Percentiles rank a stretch among this genome's conserved stretches.
Conservation (phyloP, 306 rosid species). For the Malus sylvestris region DNA sequence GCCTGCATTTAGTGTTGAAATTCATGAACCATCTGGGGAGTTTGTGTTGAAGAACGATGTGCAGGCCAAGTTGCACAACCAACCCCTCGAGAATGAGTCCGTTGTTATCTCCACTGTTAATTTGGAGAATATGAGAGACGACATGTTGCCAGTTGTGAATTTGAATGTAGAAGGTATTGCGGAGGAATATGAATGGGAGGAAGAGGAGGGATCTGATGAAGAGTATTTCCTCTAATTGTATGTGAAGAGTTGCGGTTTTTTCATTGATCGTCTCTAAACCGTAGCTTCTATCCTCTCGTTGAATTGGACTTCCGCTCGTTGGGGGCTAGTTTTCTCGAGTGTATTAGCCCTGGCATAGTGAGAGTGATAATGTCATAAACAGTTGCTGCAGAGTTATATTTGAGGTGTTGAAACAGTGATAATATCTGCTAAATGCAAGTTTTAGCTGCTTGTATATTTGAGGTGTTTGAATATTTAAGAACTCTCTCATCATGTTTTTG, state of each 20-base stretch:
- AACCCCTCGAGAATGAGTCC: constrained; percentile 22
- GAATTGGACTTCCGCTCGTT: not conserved
- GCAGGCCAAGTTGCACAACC: constrained; percentile 14
- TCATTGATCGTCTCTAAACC: not conserved
- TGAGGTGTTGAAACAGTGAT: not conserved
- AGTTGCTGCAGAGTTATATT: not conserved
- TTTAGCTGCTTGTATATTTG: not conserved
- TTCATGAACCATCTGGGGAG: constrained; percentile 46
- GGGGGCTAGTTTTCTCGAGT: not conserved
- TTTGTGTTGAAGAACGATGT: constrained; percentile 45
- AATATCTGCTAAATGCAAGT: not conserved
- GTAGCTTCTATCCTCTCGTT: not conserved
- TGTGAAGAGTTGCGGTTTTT: not conserved
- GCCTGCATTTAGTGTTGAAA: constrained; percentile 54
- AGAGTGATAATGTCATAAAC: not conserved
- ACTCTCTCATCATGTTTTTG: not conserved
- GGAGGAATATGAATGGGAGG: constrained; percentile 33
- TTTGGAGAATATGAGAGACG: constrained; percentile 18
- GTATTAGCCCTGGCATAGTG: not conserved
- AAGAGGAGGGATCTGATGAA: constrained; percentile 47
- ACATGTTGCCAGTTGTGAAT: constrained; percentile 26
- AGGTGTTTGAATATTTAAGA: not conserved
- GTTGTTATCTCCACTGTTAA: not conserved
- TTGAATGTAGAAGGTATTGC: constrained; percentile 16
- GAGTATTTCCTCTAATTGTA: constrained; percentile 27